Base-by-base conservation (phyloP, 139 green algal species). In the Pleodorina starrii region DNA sequence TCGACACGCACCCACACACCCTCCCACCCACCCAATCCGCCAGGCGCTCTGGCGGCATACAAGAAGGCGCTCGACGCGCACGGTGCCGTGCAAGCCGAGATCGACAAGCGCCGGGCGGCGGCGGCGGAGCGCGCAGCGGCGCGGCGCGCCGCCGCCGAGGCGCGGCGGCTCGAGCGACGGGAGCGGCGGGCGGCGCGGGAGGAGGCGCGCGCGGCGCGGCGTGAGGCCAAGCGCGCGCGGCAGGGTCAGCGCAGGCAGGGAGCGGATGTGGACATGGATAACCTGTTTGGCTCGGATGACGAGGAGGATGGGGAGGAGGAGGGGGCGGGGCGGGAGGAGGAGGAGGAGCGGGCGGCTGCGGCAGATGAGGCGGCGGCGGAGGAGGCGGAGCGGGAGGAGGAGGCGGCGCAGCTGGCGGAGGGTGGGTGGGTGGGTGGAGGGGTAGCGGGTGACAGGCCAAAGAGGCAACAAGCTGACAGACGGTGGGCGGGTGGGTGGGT, bases 31-130 rank as follows among this genome's bases (percentile, higher is more conserved):
- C n/a, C n/a, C n/a, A n/a, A n/a, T n/a, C n/a, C n/a, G n/a, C n/a
- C 59, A 85, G 86, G 74, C 42, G 29, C 86, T 17, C 68, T 91
- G 68, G 71, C 42, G 0, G 91, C 94, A 0, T 97, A 95, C 91
- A 84, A 91, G 54, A 93, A 93, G 29, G 93, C 89, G 1, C 91
- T 97, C 17, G 88, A 94, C 36, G 81, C 95, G 59, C 78, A 94
- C 46, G 72, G 84, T 1, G 77, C 73, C 11, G 38, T 75, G 72
- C 84, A 93, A 43, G 60, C 42, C 0, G 63, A 75, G 5, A 51
- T 87, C 3, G 60, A 42, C 5, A 78, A 78, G 81, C 81, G 50
- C 42, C 60, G 81, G n/a, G 43, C 27, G n/a, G 81, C 81, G 9
- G 7, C 16, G 32, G 43, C 12, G 60, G 81, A 46, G 43, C 0